These are phyloP conservation scores for Agaricus sinodeliciosus DNA, from an alignment of 768 basidiomycete species.

Conservation along the genomic window DNA sequence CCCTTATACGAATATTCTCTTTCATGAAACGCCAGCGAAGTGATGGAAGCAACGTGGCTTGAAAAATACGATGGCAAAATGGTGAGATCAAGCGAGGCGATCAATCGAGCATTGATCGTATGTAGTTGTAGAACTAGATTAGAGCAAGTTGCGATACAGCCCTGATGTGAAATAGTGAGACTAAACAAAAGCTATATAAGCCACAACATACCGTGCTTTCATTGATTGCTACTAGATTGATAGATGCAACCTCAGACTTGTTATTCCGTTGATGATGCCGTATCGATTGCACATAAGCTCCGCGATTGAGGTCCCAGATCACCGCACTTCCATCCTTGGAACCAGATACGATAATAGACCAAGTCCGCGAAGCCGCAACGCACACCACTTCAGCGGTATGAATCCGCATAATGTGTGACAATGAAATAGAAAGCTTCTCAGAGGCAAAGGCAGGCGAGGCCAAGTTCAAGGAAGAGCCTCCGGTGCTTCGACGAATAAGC, in stretches of 20 bases:
- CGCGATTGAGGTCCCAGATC: constrained; percentile 86
- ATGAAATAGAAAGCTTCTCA: constrained; percentile 21
- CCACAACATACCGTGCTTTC: constrained; percentile 70
- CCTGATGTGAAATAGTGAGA: constrained; percentile 35
- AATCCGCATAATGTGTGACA: constrained; percentile 75
- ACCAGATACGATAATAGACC: constrained; percentile 82
- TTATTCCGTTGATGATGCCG: constrained; percentile 47
- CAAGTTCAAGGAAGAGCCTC: constrained; percentile 8
- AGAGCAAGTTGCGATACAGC: constrained; percentile 85
- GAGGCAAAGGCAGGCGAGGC: constrained; percentile 3
- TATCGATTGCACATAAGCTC: constrained; percentile 74
- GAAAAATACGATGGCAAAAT: constrained; percentile 32
- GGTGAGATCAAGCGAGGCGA: constrained; percentile 62
- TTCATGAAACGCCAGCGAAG: constrained; percentile 81
- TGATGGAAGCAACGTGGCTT: constrained; percentile 48
- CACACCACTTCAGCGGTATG: constrained; percentile 65
- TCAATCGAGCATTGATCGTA: constrained; percentile 80
- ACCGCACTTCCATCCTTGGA: constrained; percentile 82
- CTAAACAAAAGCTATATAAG: neutral
- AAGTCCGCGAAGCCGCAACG: constrained; percentile 68
- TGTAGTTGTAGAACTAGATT: constrained; percentile 64
- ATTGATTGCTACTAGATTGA: constrained; percentile 72
- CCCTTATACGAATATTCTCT: constrained; percentile 78
- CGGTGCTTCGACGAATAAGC: constrained; percentile 33
- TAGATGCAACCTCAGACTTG: constrained; percentile 28